phyloP scores from a whole-genome alignment of 2,329 filamentous ascomycete species.

The Thielaviopsis populi region DNA sequence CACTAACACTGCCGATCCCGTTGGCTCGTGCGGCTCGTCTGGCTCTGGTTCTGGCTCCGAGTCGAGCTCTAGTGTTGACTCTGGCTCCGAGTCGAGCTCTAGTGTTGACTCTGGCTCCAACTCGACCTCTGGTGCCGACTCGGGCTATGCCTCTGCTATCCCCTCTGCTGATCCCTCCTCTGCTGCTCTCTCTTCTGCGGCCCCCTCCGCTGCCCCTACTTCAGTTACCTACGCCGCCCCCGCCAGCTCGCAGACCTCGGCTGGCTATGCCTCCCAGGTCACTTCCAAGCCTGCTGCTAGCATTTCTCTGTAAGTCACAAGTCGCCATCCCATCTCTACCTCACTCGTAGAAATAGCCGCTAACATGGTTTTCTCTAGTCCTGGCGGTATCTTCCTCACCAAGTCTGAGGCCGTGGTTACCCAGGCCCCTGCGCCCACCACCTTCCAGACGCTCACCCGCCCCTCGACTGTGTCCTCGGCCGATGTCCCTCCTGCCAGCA shows the following conservation, averaged over 20 bases:
- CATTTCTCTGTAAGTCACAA: conserved; percentile 21
- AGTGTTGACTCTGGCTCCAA: conserved; percentile 15
- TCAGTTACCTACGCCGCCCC: background rate
- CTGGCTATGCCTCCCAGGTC: conserved; percentile 13
- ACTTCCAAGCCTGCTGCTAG: conserved; percentile 15
- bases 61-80: conserved; percentile 17
- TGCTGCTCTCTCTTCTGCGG: conserved; percentile 18
- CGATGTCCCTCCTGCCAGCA: conserved; percentile 21
- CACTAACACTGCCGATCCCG: conserved; percentile 24
- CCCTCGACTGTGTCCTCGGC: conserved; percentile 26
- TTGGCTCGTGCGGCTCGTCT: conserved; percentile 25
- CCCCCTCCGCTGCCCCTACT: conserved; percentile 17
- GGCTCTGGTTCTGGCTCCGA: conserved; percentile 10
- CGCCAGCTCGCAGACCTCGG: background rate
- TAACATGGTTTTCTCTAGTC: conserved; percentile 20
- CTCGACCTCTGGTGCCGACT: conserved; percentile 19
- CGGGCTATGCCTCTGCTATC: conserved; percentile 18
- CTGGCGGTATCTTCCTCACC: conserved; percentile 31
- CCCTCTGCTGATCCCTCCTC: conserved; percentile 20
- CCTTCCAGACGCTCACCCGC: conserved; percentile 20
- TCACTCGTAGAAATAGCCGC: background rate
- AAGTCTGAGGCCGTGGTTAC: conserved; percentile 10
- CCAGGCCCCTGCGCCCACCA: conserved; percentile 18
- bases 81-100: conserved; percentile 6
- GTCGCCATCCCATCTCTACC: background rate